Base-by-base conservation (phyloP, 805 yeast genomes). In the Ogataea henricii region DNA sequence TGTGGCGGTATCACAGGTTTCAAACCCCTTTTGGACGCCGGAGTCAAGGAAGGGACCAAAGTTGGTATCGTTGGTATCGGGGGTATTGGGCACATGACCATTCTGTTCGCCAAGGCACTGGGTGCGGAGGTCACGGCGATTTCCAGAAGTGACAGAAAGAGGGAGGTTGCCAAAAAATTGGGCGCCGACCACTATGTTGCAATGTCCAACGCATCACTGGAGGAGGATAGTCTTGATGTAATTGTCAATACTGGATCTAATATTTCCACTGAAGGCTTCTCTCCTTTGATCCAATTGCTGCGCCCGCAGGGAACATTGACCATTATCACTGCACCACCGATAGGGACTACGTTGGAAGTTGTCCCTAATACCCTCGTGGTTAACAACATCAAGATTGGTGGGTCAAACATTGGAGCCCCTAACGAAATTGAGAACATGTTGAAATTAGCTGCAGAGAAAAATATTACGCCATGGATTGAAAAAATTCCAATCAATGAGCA, bases 1-100 rank as follows among this genome's bases (percentile, higher is more conserved):
- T 86, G 92, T 71, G 92, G 89, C 47, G 92, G 92, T 46, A 70
- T 83, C 62, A 86, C 92, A 10, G 83, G 81, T 12, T 85, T 70
- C 68, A 77, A 87, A 5, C 92, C 92, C 46, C 66, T 86, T 55
- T 70, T 76, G 48, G 73, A 83, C 65, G 70, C 71, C 46, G 72
- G 74, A 16, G 58, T 52, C 34, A 33, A 22, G 9, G 43, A 41
- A 16, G 56, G 56, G 32, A 70, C 70, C 39, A 73, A 68, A 38
- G 83, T 83, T 44, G 87, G 84, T 34, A 66, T 83, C 47, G 74
- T 78, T 48, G 87, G 87, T 46, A 73, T 83, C 49, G 88, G 88
- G 43, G 87, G 88, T 29, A 72, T 83, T 47, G 88, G 88, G 40
- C 84, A 81, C 69, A 72, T 81, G 72, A 83, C 76, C n/a, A 63